These are phyloP conservation scores for Rhizopogon roseolus DNA, from an alignment of 768 basidiomycete genomes.

Conservation along the genomic window DNA sequence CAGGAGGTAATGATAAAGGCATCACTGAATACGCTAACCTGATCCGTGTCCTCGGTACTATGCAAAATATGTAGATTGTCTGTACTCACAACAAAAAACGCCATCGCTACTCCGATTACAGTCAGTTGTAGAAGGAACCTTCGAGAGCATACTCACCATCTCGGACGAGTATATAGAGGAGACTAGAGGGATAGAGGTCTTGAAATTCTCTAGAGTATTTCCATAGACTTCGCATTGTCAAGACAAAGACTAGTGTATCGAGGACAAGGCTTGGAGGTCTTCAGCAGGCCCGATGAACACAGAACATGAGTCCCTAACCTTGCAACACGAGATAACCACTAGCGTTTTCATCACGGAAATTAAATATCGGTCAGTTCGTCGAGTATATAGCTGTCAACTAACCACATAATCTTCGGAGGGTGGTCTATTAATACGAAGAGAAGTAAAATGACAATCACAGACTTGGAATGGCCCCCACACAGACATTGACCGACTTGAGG, in stretches of 20 bases:
- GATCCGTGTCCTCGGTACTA: not conserved
- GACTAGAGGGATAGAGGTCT: constrained; percentile 1
- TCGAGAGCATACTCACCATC: constrained; percentile 13
- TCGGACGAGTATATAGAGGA: constrained; percentile 14
- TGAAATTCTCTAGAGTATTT: not conserved
- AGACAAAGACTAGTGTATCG: constrained; percentile 6
- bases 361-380: not conserved
- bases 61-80: too few relatives aligned
- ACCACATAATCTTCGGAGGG: not conserved
- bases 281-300: not conserved
- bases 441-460: not conserved
- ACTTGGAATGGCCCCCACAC: constrained; percentile 5
- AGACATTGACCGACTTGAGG: constrained; percentile 10
- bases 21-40: constrained; percentile 4
- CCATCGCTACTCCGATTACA: not conserved
- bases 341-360: not conserved
- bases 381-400: not conserved
- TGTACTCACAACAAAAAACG: constrained; percentile 3
- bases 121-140: not conserved
- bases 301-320: not conserved
- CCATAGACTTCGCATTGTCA: constrained; percentile 5
- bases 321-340: constrained; percentile 6
- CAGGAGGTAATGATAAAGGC: not conserved
- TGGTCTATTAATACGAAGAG: not conserved
- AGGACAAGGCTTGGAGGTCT: constrained; percentile 9